Evolutionary conservation across 148 eudicot genomes (phyloP).

Genomic region (Fagopyrum tataricum): DNA sequence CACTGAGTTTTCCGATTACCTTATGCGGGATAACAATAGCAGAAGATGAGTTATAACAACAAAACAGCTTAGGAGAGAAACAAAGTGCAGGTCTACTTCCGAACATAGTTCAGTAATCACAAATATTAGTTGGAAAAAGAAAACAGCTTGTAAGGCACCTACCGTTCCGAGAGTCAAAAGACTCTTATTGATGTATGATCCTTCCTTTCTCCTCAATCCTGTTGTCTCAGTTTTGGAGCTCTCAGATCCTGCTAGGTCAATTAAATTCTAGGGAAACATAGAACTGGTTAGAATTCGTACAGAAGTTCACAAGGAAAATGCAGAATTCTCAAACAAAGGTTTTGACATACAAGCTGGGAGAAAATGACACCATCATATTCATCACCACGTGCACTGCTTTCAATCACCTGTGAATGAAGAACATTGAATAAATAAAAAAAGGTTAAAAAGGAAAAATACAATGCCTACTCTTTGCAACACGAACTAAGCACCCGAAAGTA

Average conservation of each 20-base stretch:
- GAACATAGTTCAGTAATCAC: background rate
- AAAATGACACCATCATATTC: conserved; percentile 52
- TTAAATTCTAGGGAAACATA: conserved; percentile 47
- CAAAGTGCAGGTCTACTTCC: background rate
- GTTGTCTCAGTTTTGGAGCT: conserved; percentile 82
- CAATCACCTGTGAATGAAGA: conserved; percentile 43
- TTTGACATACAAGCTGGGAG: conserved; percentile 52
- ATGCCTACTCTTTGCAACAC: background rate
- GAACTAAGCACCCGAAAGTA: background rate
- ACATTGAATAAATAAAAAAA: background rate
- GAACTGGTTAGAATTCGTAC: background rate
- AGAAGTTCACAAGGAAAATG: background rate
- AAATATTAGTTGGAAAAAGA: background rate
- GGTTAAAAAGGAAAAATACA: background rate
- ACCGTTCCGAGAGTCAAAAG: conserved; percentile 82
- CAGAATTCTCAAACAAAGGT: conserved; percentile 2
- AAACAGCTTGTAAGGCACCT: conserved; percentile 25
- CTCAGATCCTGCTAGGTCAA: conserved; percentile 82
- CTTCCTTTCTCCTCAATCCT: conserved; percentile 75
- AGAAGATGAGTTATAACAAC: background rate
- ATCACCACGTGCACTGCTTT: conserved; percentile 57
- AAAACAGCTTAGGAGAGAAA: background rate
- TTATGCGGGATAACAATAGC: conserved; percentile 10
- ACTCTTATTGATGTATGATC: conserved; percentile 78
- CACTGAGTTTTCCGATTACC: conserved; percentile 73